phyloP scores from a whole-genome alignment of 2,329 filamentous ascomycete species.

The Thelonectria discophora region DNA sequence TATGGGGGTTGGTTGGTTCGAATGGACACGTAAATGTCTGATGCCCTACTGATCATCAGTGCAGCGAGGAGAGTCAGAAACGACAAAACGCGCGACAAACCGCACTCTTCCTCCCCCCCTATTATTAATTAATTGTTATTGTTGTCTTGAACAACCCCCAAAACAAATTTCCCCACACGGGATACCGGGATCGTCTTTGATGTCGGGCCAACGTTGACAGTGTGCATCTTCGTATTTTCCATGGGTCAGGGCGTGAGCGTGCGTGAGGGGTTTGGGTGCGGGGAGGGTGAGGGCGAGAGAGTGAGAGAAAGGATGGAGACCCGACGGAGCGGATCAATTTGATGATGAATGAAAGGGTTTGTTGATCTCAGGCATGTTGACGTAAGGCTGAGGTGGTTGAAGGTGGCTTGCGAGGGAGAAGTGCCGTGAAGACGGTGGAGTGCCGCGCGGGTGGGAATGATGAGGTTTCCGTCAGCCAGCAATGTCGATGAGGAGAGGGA shows the following conservation, averaged over 20 bases:
- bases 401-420: too few species aligned
- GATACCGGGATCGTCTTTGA: slow-evolving; percentile 12
- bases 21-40: too few species aligned
- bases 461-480: too few species aligned
- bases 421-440: too few species aligned
- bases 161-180: slow-evolving; percentile 8
- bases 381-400: background rate
- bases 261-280: background rate
- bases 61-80: too few species aligned
- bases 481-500: too few species aligned
- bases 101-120: too few species aligned
- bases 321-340: background rate
- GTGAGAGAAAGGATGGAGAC: background rate
- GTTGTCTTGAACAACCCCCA: background rate
- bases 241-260: background rate
- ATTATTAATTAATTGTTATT: background rate
- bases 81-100: too few species aligned
- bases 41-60: too few species aligned
- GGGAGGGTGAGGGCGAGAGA: background rate
- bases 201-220: slow-evolving; percentile 12
- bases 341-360: background rate
- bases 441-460: too few species aligned
- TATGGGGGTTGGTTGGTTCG: background rate
- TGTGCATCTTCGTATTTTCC: background rate
- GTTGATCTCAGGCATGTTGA: background rate